Base-by-base conservation (phyloP, 2,329 filamentous ascomycete species). In the Ceratocystis papillata region DNA sequence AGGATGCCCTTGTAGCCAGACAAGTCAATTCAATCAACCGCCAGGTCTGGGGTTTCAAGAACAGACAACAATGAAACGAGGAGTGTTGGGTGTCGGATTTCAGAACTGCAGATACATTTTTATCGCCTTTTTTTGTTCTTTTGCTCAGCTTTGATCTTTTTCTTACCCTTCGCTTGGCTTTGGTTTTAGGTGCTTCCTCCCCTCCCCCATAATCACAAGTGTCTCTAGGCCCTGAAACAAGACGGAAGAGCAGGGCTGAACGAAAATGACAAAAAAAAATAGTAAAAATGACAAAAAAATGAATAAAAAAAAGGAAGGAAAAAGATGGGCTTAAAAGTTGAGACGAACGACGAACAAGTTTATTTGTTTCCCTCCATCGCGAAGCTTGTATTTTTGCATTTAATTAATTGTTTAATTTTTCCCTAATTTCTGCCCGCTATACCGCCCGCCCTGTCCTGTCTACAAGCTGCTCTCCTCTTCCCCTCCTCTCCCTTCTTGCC, bases 331-430 rank as follows among this genome's bases (percentile, higher is more conserved):
- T 25, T n/a, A 46, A 28, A 46, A 62, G 22, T 28, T 62, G 15
- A 28, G 44, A 46, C 37, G 37, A 46, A 46, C 60, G 22, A 46
- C 20, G 60, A 45, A 22, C 37, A 41, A 44, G 8, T 30, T 28
- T 46, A 55, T 8, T 46, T 15, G 33, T 61, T 22, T 46, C 48
- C 22, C 44, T 55, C 10, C 41, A 41, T 41, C 48, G 33, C 55
- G 22, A 17, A 12, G 12, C 37, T 62, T 22, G 60, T 65, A 37
- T 66, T 46, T 30, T 46, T 10, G 59, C 1, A 41, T 65, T 69
- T 62, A 20, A 3, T 59, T 7, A 44, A 57, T 59, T 20, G 5
- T 66, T 62, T 22, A 62, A 63, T 44, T 53, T 64, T 20, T 50
- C 22, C n/a, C n/a, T 50, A 15, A 41, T 41, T 15, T 53, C 8